Conservation (phyloP, 139 green algal species). For the Eudorina sp. region DNA sequence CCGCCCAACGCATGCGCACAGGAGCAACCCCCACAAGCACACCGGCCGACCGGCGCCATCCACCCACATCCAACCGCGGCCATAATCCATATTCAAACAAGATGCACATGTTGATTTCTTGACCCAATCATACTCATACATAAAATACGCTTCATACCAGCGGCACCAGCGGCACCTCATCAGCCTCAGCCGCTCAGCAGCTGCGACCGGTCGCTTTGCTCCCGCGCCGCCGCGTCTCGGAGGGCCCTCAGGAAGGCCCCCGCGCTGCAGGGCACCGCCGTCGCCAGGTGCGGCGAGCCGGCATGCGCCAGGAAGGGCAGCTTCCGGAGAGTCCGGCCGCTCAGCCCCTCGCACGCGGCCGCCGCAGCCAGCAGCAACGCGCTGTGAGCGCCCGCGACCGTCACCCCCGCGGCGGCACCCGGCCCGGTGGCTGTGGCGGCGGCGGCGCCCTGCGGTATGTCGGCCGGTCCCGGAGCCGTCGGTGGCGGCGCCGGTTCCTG, state of each 20-base stretch:
- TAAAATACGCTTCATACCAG: too few species aligned
- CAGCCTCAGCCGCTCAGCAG: constrained; percentile 5
- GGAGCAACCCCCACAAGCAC: too few species aligned
- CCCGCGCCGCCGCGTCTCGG: constrained; percentile 4
- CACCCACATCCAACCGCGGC: too few species aligned
- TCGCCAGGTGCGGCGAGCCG: background rate
- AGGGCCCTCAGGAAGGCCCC: background rate
- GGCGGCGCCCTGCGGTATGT: too few species aligned
- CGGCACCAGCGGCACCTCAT: background rate
- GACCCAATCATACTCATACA: background rate
- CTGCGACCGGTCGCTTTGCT: constrained; percentile 24
- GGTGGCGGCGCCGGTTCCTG: too few species aligned
- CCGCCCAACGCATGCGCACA: too few species aligned
- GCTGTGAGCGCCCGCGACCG: constrained; percentile 35
- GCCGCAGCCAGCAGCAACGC: constrained; percentile 62
- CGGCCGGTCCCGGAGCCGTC: too few species aligned
- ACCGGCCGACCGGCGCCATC: too few species aligned
- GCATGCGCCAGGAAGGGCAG: constrained; percentile 88
- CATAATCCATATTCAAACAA: too few species aligned
- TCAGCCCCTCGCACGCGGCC: constrained; percentile 74
- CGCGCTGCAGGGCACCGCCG: background rate
- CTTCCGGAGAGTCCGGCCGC: constrained; percentile 81
- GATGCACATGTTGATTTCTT: too few species aligned
- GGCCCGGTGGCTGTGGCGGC: too few species aligned
- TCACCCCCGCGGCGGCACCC: background rate